phyloP scores from a whole-genome alignment of 495 filamentous ascomycete genomes.

The Geoglossum glabrum region DNA sequence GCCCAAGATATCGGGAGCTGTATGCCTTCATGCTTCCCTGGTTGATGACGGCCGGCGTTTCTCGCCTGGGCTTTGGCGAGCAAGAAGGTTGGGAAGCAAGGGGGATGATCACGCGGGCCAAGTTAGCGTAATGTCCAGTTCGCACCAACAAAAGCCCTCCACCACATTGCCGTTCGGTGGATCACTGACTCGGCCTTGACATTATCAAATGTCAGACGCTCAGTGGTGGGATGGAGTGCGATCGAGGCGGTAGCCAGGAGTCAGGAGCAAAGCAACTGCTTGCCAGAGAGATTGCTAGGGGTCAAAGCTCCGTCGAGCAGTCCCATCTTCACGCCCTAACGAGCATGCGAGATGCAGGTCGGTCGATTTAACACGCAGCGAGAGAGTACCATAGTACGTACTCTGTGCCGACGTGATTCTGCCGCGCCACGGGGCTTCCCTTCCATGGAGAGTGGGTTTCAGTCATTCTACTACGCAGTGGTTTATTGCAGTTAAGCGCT shows the following conservation, averaged over 20 bases:
- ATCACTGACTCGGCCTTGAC: background rate
- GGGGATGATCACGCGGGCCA: background rate
- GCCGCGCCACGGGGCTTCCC: background rate
- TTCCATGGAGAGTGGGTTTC: too few species aligned
- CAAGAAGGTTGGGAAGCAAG: background rate
- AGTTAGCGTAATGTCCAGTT: background rate
- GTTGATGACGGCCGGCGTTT: slow-evolving; percentile 1
- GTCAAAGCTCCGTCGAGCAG: background rate
- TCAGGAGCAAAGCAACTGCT: background rate
- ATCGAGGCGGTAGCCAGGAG: background rate
- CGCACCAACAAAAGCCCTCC: background rate
- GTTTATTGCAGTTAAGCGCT: too few species aligned
- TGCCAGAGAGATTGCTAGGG: background rate
- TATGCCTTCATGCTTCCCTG: slow-evolving; percentile 1
- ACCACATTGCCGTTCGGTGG: background rate
- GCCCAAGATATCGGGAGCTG: background rate
- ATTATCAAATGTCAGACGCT: background rate
- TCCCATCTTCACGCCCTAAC: background rate
- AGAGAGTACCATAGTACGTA: too few species aligned
- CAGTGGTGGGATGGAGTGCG: background rate
- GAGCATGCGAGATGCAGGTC: background rate
- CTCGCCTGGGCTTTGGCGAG: background rate
- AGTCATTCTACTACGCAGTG: too few species aligned
- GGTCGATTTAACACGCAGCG: background rate
- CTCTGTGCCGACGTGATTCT: background rate